Evolutionary conservation across 148 eudicot genomes (phyloP), one percentile per base, ranked within the genome.

Genomic region (Rhododendron griersonianum): DNA sequence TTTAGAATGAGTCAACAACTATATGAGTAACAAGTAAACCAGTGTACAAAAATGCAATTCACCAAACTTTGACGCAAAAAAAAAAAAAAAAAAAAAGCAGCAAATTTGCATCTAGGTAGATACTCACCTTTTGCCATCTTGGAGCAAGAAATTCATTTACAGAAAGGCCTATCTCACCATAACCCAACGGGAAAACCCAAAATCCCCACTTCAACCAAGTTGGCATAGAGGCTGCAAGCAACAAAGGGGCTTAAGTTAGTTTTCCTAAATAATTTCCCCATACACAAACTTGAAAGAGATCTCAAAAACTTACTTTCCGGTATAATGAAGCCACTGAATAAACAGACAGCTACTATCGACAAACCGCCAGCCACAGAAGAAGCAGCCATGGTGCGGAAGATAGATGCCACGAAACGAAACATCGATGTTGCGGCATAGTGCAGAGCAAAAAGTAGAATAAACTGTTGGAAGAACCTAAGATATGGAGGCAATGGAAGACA

Each of bases 131-230:
- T 73, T 94, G 90, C 99, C 99, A 96, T 82, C 99, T 86, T 77
- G 95, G 93, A 86, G 98, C 92, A 63, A 87, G 90, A 90, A 96
- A 95, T 90, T 96, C 99, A 86, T 96, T 96, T 19, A 91, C 86
- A 63, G 95, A 78, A 30, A 95, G 91, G 76, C 95, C 99, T 81
- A 94, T 89, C 92, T 95, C 93, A 33, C 91, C 98, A 87, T 96
- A 96, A 77, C 96, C 86, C 23, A 96, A 78, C 4, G 95, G 99
- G 18, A 89, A 90, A 84, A 89, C 82, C 99, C 98, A 96, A 87
- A 93, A 95, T 80, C 92, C 95, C 99, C 99, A 95, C 59, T 87
- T 88, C 85, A 94, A 87, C 98, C 98, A 96, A 67, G 50, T 81
- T 28, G 98, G 98, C 95, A 96, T 92, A 21, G 96, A 93, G 35